Base-by-base conservation (phyloP, 108 stramenopile genomes). In the Pseudonitzschia multiseries region DNA sequence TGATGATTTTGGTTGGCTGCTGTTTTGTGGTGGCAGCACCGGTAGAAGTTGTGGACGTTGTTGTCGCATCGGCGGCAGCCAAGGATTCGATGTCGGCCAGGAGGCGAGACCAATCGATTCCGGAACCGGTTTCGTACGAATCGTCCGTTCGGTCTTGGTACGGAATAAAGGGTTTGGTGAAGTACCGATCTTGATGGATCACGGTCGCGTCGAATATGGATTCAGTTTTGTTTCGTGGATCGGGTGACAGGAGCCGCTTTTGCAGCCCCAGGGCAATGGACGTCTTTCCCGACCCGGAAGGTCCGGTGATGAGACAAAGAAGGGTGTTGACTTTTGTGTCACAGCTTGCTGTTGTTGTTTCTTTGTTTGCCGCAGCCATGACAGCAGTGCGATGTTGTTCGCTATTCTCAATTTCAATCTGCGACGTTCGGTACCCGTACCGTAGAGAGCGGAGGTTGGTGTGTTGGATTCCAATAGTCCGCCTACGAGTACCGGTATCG, bases 121-220 rank as follows among this genome's bases (percentile, higher is more conserved):
- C 31, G n/a, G 62, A 33, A 20, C 62, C 20, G 41, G 21, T 42
- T 42, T 63, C 62, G 41, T 63, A 63, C 62, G 62, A 63, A 42
- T 42, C 62, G 62, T 63, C 62, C 36, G 31, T 22, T 36, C 62
- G 62, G 4, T 63, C 62, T 42, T 36, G 18, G 29, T 63, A 63
- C 21, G 62, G 62, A 20, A 63, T 8, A 29, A 63, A 63, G 15
- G 62, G 62, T 36, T 36, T 33, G 2, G 62, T 63, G 41, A 63
- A 63, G 62, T 63, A 63, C 10, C 20, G n/a, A 24, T 64, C 62
- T 36, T 64, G 62, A 43, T 64, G 62, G 21, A 64, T 64, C 20
- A 63, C 62, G 0, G 27, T 26, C 1, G 15, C 62, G 40, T 3
- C 4, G 13, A 36, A 1, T 1, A 22, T 24, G 24, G 24, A 22